Evolutionary conservation across 768 basidiomycete species (phyloP), one percentile per base, ranked within the genome.

Genomic region (Russula brevipes): DNA sequence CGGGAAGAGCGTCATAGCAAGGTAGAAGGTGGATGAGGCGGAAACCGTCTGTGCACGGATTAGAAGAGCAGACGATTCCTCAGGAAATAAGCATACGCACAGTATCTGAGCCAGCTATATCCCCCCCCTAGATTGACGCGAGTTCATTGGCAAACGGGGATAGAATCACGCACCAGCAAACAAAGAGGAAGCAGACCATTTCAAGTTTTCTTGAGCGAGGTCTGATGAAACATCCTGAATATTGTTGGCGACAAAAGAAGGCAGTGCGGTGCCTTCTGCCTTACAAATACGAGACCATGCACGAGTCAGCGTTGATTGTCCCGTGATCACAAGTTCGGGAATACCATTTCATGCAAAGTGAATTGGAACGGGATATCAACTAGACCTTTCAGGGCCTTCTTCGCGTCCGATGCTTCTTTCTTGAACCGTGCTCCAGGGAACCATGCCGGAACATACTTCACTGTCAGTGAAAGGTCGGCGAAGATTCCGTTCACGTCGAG

Each of bases 1-100:
- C 1, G 68, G 68, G 46, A 60, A 66, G 8, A 70, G 54, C 1
- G 52, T 51, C 69, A 68, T 69, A 9, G 61, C 64, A 1, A 68
- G 56, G 38, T 59, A 63, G 55, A 66, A 69, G 0, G 69, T 52
- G 7, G 55, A 54, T 33, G 50, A 5, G 4, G 58, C 57, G 19
- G 63, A 61, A 19, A 64, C 50, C 4, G 60, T 64, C 67, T 67
- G 53, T 36, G 12, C 4, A 16, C 5, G 12, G 2, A 14, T 19
- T 6, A 1, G 39, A 24, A 53, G 19, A 38, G 36, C 5, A 39
- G n/a, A 14, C 24, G 24, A 24, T 24, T 24, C 24, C 11, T 14
- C 12, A 16, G 41, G 41, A 16, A 42, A 4, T 11, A 1, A 24
- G 38, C 1, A 35, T 3, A 51, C 61, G 16, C 12, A 68, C 67